These are phyloP conservation scores for Hydnomerulius pinastri DNA, from an alignment of 768 basidiomycete species.

Conservation along the genomic window DNA sequence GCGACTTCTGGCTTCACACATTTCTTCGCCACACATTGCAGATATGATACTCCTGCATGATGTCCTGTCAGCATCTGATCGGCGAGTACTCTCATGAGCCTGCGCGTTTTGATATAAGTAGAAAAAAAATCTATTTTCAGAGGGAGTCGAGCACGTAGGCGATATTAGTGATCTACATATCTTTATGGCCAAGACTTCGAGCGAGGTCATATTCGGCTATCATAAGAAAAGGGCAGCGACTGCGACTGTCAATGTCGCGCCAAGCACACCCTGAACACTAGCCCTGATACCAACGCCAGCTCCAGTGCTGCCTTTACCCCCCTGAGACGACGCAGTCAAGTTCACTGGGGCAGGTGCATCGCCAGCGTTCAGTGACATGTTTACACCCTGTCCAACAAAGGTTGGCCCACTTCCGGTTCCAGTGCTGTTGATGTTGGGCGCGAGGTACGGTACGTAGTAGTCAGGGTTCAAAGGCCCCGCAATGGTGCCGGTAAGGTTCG, in stretches of 20 bases:
- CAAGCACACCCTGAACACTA: conserved; percentile 10
- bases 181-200: too few species aligned
- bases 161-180: background rate
- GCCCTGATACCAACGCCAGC: background rate
- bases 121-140: too few species aligned
- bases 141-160: too few species aligned
- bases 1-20: too few species aligned
- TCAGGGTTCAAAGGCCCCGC: conserved; percentile 46
- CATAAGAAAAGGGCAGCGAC: conserved; percentile 11
- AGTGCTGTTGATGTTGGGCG: conserved; percentile 40
- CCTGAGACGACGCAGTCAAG: conserved; percentile 30
- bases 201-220: background rate
- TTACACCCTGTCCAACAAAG: conserved; percentile 35
- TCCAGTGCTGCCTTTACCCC: background rate
- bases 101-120: too few species aligned
- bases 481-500: conserved; percentile 43
- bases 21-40: too few species aligned
- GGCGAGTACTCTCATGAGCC: too few species aligned
- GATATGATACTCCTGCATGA: too few species aligned
- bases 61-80: too few species aligned
- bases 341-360: conserved; percentile 42
- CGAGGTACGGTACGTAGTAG: conserved; percentile 44
- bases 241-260: conserved; percentile 5
- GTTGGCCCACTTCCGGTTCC: conserved; percentile 47
- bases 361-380: conserved; percentile 36